Evolutionary conservation across 2,329 filamentous ascomycete genomes (phyloP).

Genomic region (Arthrobotrys pseudoclavata): DNA sequence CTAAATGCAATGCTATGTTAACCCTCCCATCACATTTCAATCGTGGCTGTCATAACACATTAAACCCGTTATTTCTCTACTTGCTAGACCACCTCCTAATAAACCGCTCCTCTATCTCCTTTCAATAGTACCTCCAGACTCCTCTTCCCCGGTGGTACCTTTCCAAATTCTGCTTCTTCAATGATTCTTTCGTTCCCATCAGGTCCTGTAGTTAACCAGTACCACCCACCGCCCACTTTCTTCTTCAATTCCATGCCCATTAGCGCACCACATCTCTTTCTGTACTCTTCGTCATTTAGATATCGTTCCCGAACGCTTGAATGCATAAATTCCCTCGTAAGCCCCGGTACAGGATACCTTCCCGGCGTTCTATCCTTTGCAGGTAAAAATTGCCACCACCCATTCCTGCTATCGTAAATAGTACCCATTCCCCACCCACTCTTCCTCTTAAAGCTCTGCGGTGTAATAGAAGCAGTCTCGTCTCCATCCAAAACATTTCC

Average conservation of each 20-base stretch:
- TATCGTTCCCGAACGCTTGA: constrained; percentile 61
- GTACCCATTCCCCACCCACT: constrained; percentile 65
- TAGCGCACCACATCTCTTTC: constrained; percentile 46
- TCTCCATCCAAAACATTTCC: constrained; percentile 38
- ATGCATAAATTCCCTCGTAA: constrained; percentile 61
- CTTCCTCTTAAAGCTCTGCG: constrained; percentile 23
- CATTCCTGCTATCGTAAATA: constrained; percentile 64
- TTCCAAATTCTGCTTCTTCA: constrained; percentile 43
- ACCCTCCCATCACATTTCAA: not conserved
- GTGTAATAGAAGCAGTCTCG: constrained; percentile 33
- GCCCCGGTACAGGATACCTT: constrained; percentile 61
- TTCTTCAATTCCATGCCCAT: constrained; percentile 52
- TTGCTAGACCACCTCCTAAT: too few species aligned
- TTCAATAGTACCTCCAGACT: constrained; percentile 51
- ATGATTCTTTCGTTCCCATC: constrained; percentile 30
- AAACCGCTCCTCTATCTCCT: constrained; percentile 35
- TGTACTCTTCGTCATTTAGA: constrained; percentile 49
- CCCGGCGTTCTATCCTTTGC: constrained; percentile 63
- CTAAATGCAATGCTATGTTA: constrained; percentile 12
- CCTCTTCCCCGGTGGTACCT: constrained; percentile 41
- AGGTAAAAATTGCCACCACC: constrained; percentile 60
- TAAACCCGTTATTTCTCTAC: constrained; percentile 5
- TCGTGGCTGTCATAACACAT: constrained; percentile 24
- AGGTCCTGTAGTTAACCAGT: constrained; percentile 27
- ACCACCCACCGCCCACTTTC: constrained; percentile 48